Evolutionary conservation across 1,139 yeast genomes (phyloP).

Genomic region (Taphrina communis): DNA sequence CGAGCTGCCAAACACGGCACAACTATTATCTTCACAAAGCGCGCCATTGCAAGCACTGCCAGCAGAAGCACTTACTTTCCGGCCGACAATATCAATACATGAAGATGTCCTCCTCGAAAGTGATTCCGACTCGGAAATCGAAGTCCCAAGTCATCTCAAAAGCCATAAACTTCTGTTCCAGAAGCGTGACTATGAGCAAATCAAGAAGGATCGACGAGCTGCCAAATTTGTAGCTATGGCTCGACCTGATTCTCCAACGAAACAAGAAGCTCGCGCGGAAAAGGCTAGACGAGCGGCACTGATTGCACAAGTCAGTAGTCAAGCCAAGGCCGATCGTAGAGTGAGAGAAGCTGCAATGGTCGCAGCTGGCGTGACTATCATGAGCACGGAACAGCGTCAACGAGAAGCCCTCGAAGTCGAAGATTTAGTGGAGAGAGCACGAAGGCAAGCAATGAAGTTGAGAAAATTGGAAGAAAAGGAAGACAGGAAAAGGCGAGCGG

Average conservation of each 20-base stretch:
- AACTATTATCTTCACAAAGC: background rate
- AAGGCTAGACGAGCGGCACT: constrained; percentile 41
- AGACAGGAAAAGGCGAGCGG: constrained; percentile 38
- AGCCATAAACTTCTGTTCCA: constrained; percentile 26
- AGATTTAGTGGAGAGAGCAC: constrained; percentile 66
- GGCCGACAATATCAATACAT: background rate
- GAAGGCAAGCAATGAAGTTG: constrained; percentile 50
- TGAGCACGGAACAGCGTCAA: constrained; percentile 48
- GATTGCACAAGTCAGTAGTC: constrained; percentile 49
- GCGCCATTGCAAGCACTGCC: background rate
- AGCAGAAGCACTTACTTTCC: background rate
- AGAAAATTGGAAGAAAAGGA: constrained; percentile 57
- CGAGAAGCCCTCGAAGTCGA: constrained; percentile 54
- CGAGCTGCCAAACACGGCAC: constrained; percentile 13
- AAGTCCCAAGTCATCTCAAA: constrained; percentile 23
- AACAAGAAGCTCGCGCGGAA: constrained; percentile 43
- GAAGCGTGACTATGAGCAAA: constrained; percentile 23
- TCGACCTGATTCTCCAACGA: constrained; percentile 40
- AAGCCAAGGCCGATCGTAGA: constrained; percentile 49
- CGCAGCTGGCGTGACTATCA: constrained; percentile 49
- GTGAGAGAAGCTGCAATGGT: constrained; percentile 49
- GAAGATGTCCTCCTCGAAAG: constrained; percentile 33
- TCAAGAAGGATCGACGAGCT: constrained; percentile 34
- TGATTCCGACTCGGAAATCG: constrained; percentile 17
- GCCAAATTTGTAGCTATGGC: constrained; percentile 40